Conservation (phyloP, 208 protist species). For the Trypanosoma boissoni region DNA sequence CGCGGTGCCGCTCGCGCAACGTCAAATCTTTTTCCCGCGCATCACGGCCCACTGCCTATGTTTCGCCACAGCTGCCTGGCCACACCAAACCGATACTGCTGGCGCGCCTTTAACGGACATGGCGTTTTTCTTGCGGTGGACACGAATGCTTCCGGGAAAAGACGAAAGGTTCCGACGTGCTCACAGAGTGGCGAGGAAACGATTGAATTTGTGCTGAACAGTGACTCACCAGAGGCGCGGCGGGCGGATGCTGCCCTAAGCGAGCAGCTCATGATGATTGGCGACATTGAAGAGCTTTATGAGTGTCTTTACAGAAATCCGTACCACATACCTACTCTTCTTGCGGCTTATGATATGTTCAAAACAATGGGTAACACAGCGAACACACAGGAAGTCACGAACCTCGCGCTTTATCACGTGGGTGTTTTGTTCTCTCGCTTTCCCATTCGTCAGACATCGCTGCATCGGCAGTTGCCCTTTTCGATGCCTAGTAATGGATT, state of each 20-base stretch:
- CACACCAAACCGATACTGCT: slow-evolving; percentile 77
- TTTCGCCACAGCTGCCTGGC: slow-evolving; percentile 62
- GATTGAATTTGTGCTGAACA: slow-evolving; percentile 39
- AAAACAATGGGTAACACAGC: slow-evolving; percentile 54
- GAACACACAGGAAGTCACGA: slow-evolving; percentile 55
- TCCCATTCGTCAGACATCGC: slow-evolving; percentile 53
- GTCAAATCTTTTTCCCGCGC: slow-evolving; percentile 60
- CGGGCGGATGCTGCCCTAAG: slow-evolving; percentile 42
- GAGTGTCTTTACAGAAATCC: slow-evolving; percentile 41
- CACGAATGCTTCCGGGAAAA: no score
- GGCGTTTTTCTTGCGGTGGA: slow-evolving; percentile 43
- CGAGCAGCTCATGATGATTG: slow-evolving; percentile 27
- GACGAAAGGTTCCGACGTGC: no score
- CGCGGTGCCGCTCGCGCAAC: slow-evolving; percentile 42
- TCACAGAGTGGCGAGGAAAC: slow-evolving; percentile 4
- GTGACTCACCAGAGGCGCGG: slow-evolving; percentile 30
- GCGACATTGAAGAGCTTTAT: slow-evolving; percentile 48
- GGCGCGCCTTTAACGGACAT: slow-evolving; percentile 70
- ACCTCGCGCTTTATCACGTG: slow-evolving; percentile 77
- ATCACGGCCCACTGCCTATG: slow-evolving; percentile 33
- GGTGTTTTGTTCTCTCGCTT: slow-evolving; percentile 64
- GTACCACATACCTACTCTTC: slow-evolving; percentile 84
- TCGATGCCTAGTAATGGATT: slow-evolving; percentile 33
- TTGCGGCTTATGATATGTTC: slow-evolving; percentile 58
- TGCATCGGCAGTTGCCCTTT: slow-evolving; percentile 43